Evolutionary conservation across 1,284 basidiomycete species (phyloP).

Genomic region (Golubevia pallescens): DNA sequence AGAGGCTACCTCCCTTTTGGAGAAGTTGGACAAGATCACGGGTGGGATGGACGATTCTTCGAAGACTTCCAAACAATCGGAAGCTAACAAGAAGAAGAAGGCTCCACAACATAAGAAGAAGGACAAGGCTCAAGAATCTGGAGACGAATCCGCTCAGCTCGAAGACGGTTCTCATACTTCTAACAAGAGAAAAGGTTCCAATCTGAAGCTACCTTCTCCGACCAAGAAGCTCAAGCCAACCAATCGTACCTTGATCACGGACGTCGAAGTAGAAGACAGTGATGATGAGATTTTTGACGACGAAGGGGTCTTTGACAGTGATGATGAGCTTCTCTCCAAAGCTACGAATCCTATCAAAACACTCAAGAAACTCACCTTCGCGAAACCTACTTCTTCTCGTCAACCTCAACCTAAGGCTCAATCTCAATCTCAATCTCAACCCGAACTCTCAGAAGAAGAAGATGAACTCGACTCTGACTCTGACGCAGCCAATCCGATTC

Average conservation of each 20-base stretch:
- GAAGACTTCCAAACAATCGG: neutral
- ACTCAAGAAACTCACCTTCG: neutral
- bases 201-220: neutral
- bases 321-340: neutral
- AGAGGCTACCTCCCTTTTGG: neutral
- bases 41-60: neutral
- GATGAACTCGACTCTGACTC: neutral
- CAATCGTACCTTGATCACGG: neutral
- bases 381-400: neutral
- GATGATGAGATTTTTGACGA: neutral
- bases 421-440: too few species aligned
- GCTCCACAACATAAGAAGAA: neutral
- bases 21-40: neutral
- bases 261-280: neutral
- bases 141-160: neutral
- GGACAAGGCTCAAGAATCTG: neutral
- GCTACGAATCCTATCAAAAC: neutral
- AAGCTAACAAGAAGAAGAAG: neutral
- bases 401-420: too few species aligned
- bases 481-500: neutral
- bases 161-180: neutral
- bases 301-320: too few species aligned
- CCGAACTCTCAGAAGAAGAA: neutral
- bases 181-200: neutral
- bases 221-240: neutral